phyloP scores from a whole-genome alignment of 345 rosid species.

The Lagerstroemia speciosa region DNA sequence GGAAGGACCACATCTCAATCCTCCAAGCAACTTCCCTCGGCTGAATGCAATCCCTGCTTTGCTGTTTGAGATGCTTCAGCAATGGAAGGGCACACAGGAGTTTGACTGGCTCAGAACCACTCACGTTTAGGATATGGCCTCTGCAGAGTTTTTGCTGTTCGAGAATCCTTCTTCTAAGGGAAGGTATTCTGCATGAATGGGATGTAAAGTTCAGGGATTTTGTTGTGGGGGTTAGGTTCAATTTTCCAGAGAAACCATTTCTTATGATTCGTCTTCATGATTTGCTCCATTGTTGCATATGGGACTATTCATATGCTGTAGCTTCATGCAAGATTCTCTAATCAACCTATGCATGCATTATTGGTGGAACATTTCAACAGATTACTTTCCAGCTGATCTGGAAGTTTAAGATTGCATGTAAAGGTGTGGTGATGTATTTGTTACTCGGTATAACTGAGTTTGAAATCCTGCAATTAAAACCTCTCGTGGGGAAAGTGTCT shows the following conservation, averaged over 20 bases:
- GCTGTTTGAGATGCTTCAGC: slow-evolving; percentile 48
- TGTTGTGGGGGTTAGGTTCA: too few relatives aligned
- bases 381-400: too few relatives aligned
- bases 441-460: too few relatives aligned
- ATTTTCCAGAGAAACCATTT: background rate
- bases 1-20: slow-evolving; percentile 53
- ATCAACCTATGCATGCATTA: too few relatives aligned
- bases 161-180: slow-evolving; percentile 57
- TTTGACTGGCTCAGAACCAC: slow-evolving; percentile 73
- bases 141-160: slow-evolving; percentile 47
- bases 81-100: slow-evolving; percentile 55
- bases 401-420: too few relatives aligned
- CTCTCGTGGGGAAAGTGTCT: too few relatives aligned
- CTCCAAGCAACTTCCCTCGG: slow-evolving; percentile 75
- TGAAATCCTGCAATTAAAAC: too few relatives aligned
- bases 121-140: slow-evolving; percentile 66
- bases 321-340: too few relatives aligned
- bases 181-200: slow-evolving; percentile 69
- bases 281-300: background rate
- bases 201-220: slow-evolving; percentile 64
- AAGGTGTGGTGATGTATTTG: too few relatives aligned
- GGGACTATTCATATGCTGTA: too few relatives aligned
- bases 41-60: slow-evolving; percentile 71
- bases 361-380: too few relatives aligned
- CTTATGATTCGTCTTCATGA: background rate